Percentiles rank a stretch among this genome's conserved stretches.
Conservation (phyloP, 1,284 basidiomycete species). For the Moesziomyces globuligerus region DNA sequence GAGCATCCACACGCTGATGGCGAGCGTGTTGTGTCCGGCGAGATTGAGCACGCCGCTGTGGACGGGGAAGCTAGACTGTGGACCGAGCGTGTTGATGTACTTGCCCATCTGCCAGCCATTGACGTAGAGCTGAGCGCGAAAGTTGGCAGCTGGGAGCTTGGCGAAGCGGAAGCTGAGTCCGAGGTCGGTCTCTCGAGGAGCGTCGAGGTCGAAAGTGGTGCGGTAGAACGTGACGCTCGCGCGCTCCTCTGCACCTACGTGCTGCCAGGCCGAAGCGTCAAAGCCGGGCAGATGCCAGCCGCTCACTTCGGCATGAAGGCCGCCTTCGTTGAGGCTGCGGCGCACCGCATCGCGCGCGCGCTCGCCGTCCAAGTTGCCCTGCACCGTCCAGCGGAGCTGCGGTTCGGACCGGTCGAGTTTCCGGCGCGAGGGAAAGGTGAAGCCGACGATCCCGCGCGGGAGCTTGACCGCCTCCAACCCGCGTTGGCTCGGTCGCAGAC, state of each 20-base stretch:
- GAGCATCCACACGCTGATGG: constrained; percentile 39
- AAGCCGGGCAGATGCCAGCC: constrained; percentile 85
- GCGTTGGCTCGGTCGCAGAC: constrained; percentile 15
- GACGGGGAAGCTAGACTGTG: constrained; percentile 45
- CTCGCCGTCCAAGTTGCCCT: constrained; percentile 82
- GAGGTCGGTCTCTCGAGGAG: constrained; percentile 45
- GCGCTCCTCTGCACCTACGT: constrained; percentile 68
- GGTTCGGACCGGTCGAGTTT: constrained; percentile 7
- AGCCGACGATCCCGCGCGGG: constrained; percentile 76
- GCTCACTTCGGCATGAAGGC: constrained; percentile 78
- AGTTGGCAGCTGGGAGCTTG: not conserved
- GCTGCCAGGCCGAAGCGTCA: constrained; percentile 74
- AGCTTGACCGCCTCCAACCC: constrained; percentile 72
- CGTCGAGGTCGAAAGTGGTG: constrained; percentile 75
- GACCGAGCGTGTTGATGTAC: constrained; percentile 36
- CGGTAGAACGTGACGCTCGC: constrained; percentile 79
- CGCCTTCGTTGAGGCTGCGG: constrained; percentile 80
- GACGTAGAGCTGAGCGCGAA: constrained; percentile 51
- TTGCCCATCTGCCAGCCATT: constrained; percentile 63
- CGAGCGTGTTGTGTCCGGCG: constrained; percentile 39
- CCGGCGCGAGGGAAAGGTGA: constrained; percentile 71
- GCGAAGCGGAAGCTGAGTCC: constrained; percentile 24
- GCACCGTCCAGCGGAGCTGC: constrained; percentile 78
- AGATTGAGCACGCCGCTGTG: constrained; percentile 37
- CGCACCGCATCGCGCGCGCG: constrained; percentile 78